Conservation (phyloP, 345 rosid genomes). For the Psidium friedrichsthalianum region DNA sequence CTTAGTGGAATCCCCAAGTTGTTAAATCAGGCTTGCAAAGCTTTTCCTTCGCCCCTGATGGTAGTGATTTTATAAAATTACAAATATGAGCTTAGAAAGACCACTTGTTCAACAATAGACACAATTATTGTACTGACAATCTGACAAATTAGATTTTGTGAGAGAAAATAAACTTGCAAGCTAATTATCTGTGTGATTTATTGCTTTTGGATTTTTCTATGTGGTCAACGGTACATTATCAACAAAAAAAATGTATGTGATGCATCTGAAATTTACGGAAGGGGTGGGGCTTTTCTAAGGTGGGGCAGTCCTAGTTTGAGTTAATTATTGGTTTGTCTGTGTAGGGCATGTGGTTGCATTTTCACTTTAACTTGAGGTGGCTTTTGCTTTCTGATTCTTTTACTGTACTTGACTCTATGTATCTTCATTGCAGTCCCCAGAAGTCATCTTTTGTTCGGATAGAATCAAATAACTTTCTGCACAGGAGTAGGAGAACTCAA, state of each 20-base stretch:
- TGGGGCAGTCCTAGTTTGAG: background rate
- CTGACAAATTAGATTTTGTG: background rate
- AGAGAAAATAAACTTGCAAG: background rate
- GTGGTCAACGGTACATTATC: background rate
- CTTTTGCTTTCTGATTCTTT: background rate
- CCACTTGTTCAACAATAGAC: background rate
- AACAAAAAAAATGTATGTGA: background rate
- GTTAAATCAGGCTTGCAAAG: background rate
- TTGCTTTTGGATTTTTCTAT: background rate
- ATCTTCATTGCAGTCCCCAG: constrained; percentile 34
- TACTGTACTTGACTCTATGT: background rate
- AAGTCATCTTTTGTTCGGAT: constrained; percentile 56
- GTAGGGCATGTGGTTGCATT: background rate
- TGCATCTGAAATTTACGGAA: background rate
- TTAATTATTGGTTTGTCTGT: background rate
- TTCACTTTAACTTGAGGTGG: background rate
- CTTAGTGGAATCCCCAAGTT: background rate
- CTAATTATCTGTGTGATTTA: background rate
- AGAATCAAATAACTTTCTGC: constrained; percentile 68
- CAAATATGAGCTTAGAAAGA: background rate
- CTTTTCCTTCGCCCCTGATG: background rate
- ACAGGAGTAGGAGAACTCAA: constrained; percentile 76
- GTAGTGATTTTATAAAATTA: background rate
- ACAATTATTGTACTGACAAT: background rate
- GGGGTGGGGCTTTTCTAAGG: background rate